Conservation (phyloP, 2,329 filamentous ascomycete species). For the Stachybotrys chartarum region DNA sequence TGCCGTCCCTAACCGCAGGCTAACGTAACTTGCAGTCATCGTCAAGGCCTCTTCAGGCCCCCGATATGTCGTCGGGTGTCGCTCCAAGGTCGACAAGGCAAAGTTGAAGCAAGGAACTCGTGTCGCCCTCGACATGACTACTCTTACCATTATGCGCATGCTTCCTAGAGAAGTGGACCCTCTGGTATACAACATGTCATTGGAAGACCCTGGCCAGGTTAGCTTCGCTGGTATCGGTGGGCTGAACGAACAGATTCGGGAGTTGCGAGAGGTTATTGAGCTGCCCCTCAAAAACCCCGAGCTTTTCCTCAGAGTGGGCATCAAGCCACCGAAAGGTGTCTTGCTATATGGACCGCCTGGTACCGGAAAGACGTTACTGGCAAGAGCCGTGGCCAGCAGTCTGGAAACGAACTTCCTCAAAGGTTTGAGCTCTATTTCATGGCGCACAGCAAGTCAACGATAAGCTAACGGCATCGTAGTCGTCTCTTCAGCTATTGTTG, state of each 20-base stretch:
- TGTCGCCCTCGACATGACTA: conserved; percentile 98
- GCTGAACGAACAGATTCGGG: conserved; percentile 95
- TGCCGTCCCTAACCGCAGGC: conserved; percentile 4
- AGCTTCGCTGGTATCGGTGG: conserved; percentile 97
- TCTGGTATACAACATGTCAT: conserved; percentile 98
- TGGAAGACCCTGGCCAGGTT: conserved; percentile 95
- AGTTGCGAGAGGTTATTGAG: conserved; percentile 96
- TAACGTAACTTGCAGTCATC: conserved; percentile 59
- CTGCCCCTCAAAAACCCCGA: conserved; percentile 97
- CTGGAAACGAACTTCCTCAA: conserved; percentile 98
- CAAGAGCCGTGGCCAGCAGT: conserved; percentile 90
- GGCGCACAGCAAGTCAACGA: not conserved
- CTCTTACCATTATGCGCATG: conserved; percentile 99
- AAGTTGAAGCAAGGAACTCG: conserved; percentile 98
- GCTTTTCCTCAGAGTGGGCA: conserved; percentile 91
- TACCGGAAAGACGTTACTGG: conserved; percentile 92
- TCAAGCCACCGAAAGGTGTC: conserved; percentile 98
- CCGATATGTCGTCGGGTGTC: conserved; percentile 95
- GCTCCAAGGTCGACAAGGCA: conserved; percentile 94
- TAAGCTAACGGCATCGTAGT: conserved; percentile 45
- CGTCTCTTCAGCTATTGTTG: conserved; percentile 96
- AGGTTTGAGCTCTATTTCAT: conserved; percentile 41
- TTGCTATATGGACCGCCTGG: conserved; percentile 92
- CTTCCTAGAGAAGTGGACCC: conserved; percentile 96
- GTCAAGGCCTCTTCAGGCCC: conserved; percentile 97